Conservation (phyloP, 208 protist genomes). For the Blastocrithidia nonstop region DNA sequence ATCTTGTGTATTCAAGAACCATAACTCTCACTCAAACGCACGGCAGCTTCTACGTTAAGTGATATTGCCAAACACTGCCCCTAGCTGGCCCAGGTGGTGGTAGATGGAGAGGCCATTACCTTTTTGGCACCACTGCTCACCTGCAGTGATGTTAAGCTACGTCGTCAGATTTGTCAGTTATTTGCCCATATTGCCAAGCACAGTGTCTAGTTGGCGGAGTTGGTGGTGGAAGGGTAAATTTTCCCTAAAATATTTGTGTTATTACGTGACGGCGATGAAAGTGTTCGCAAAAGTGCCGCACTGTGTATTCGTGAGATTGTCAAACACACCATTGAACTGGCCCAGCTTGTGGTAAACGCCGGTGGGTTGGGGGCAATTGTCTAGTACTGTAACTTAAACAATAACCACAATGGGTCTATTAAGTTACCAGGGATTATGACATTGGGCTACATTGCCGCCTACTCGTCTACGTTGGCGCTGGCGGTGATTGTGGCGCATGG, state of each 20-base stretch:
- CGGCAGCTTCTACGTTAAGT: slow-evolving; percentile 90
- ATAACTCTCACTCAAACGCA: slow-evolving; percentile 94
- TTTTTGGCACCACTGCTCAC: slow-evolving; percentile 94
- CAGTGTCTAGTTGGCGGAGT: slow-evolving; percentile 95
- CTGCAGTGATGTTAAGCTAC: slow-evolving; percentile 90
- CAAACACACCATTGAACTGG: slow-evolving; percentile 97
- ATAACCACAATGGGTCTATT: slow-evolving; percentile 77
- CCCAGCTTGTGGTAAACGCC: slow-evolving; percentile 94
- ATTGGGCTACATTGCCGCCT: slow-evolving; percentile 96
- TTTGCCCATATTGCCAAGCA: slow-evolving; percentile 97
- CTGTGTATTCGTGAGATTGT: slow-evolving; percentile 95
- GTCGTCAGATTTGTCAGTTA: slow-evolving; percentile 90
- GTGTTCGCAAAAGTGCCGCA: slow-evolving; percentile 94
- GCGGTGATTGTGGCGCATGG: slow-evolving; percentile 91
- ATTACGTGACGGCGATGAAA: slow-evolving; percentile 91
- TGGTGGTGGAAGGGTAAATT: slow-evolving; percentile 97
- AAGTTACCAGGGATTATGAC: slow-evolving; percentile 96
- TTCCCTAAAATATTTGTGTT: slow-evolving; percentile 94
- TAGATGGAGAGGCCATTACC: slow-evolving; percentile 92
- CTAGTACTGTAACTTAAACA: slow-evolving; percentile 96
- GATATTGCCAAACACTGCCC: slow-evolving; percentile 93
- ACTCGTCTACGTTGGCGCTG: slow-evolving; percentile 93
- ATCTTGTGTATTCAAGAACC: slow-evolving; percentile 96
- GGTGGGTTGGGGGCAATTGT: slow-evolving; percentile 95
- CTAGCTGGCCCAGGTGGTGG: slow-evolving; percentile 91